Percentiles rank a stretch among this genome's conserved stretches.
Evolutionary conservation across 805 yeast genomes (phyloP).

Genomic region (Zygosaccharomyces pseudorouxii): DNA sequence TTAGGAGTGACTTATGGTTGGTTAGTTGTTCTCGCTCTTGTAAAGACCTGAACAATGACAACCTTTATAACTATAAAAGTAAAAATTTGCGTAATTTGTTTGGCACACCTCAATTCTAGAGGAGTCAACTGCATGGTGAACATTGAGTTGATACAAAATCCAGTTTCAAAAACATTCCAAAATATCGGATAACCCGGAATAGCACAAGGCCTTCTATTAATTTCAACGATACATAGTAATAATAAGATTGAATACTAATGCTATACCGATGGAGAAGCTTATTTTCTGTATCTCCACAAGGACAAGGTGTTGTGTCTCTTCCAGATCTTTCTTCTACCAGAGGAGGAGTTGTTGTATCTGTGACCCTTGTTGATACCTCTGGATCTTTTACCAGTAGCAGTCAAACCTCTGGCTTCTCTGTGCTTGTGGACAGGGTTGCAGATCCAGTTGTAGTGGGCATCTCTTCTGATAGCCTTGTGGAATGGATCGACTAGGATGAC

Average conservation of each 20-base stretch:
- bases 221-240: conserved; percentile 5
- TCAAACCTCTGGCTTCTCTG: conserved; percentile 99
- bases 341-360: conserved; percentile 94
- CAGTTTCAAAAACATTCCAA: background rate
- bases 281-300: conserved; percentile 98
- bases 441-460: conserved; percentile 99
- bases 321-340: conserved; percentile 99
- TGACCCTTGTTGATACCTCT: conserved; percentile 99
- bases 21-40: background rate
- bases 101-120: background rate
- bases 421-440: conserved; percentile 99
- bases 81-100: conserved; percentile 4
- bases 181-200: conserved; percentile 2
- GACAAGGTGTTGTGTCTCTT: conserved; percentile 98
- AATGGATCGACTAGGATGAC: conserved; percentile 96
- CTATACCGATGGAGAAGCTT: conserved; percentile 29
- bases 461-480: conserved; percentile 98
- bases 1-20: background rate
- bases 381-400: conserved; percentile 96
- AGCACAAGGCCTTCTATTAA: conserved; percentile 1
- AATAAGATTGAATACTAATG: background rate
- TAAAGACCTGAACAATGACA: background rate
- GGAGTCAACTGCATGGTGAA: background rate
- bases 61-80: background rate
- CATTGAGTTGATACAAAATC: background rate